Conservation (phyloP, 805 yeast species). For the Candida alai region DNA sequence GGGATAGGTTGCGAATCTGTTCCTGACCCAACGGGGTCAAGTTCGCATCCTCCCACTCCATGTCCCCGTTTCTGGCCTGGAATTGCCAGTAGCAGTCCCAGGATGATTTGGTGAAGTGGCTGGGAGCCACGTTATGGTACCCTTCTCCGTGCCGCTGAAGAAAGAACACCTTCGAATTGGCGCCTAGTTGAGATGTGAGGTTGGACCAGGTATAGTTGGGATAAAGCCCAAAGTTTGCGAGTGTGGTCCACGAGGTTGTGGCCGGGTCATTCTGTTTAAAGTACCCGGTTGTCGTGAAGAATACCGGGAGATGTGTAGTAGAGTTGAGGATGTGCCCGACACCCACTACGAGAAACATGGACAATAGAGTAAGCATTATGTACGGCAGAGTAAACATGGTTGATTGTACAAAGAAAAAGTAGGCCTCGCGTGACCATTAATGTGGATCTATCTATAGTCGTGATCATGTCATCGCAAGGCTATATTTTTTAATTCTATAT, state of each 20-base stretch:
- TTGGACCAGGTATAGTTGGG: conserved; percentile 19
- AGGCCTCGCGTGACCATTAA: too few species aligned
- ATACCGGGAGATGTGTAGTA: conserved; percentile 9
- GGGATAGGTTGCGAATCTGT: conserved; percentile 14
- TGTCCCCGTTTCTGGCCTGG: conserved; percentile 17
- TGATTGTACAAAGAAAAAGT: too few species aligned
- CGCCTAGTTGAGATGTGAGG: conserved; percentile 12
- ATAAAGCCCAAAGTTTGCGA: conserved; percentile 24
- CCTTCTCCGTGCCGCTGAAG: conserved; percentile 34
- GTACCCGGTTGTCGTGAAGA: conserved; percentile 4
- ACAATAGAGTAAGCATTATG: too few species aligned
- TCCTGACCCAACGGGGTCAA: conserved; percentile 21
- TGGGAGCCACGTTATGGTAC: conserved; percentile 23
- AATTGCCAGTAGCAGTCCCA: conserved; percentile 28
- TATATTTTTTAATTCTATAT: too few species aligned
- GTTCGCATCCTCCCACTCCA: conserved; percentile 30
- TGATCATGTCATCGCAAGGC: too few species aligned
- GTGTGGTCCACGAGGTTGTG: too few species aligned
- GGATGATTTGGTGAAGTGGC: conserved; percentile 11
- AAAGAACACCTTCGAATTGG: conserved; percentile 20
- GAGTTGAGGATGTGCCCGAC: too few species aligned
- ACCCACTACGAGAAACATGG: too few species aligned
- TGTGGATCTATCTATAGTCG: too few species aligned
- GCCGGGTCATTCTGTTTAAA: conserved; percentile 11
- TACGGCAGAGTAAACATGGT: too few species aligned